Percentiles rank a stretch among this genome's conserved stretches.
These are phyloP conservation scores for Oryza australiensis DNA, from an alignment of 176 grass and related monocot species.

Conservation along the genomic window DNA sequence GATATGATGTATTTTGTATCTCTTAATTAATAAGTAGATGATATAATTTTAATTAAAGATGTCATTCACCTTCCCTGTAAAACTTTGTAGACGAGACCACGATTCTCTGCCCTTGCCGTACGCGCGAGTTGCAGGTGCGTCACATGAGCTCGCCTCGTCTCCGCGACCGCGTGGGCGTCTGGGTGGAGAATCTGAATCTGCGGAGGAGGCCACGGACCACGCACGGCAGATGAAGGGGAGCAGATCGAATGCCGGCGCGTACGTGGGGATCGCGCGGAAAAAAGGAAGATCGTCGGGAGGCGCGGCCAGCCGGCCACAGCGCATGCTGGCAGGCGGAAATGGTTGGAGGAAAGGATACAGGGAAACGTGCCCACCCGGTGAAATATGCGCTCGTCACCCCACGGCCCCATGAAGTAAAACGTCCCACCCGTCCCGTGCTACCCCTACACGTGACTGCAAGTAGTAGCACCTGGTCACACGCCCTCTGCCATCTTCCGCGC, in stretches of 20 bases:
- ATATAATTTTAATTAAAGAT: too few species aligned
- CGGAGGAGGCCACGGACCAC: neutral
- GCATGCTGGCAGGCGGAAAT: neutral
- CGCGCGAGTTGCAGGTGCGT: neutral
- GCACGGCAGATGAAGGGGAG: neutral
- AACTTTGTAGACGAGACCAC: too few species aligned
- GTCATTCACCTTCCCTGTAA: too few species aligned
- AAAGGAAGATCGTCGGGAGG: neutral
- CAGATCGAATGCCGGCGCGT: neutral
- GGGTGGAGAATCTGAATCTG: neutral
- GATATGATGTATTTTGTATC: too few species aligned
- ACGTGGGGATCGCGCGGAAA: neutral
- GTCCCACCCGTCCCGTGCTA: neutral
- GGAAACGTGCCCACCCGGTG: neutral
- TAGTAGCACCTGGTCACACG: too few species aligned
- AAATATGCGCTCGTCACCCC: neutral
- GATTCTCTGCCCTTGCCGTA: neutral
- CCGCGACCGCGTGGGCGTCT: neutral
- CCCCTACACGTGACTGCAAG: neutral
- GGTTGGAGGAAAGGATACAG: too few species aligned
- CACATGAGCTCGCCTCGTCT: neutral
- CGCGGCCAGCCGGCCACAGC: too few species aligned
- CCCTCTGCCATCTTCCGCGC: neutral
- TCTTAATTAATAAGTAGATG: too few species aligned
- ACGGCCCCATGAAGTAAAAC: too few species aligned